Evolutionary conservation across 768 basidiomycete genomes (phyloP).

Genomic region (Mrakia gelida): DNA sequence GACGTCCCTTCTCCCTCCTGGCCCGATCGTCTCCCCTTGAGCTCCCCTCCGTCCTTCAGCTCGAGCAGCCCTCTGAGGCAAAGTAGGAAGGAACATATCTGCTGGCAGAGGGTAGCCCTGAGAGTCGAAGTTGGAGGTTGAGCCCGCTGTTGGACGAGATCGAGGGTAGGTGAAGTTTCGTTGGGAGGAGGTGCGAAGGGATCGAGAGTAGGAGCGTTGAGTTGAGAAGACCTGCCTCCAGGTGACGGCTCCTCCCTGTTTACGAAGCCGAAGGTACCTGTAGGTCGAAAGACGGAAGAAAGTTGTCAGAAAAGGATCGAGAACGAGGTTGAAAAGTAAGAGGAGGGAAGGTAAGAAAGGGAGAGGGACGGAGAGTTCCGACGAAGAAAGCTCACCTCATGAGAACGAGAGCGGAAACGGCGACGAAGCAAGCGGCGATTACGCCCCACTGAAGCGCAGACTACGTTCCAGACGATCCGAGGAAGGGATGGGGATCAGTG

Average conservation of each 20-base stretch:
- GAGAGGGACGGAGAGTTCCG: not conserved
- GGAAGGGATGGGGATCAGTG: not conserved
- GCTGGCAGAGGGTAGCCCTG: not conserved
- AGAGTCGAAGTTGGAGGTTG: not conserved
- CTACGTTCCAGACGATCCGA: not conserved
- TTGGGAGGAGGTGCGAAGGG: not conserved
- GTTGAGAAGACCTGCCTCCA: not conserved
- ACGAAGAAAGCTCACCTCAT: conserved; percentile 9
- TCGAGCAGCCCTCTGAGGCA: not conserved
- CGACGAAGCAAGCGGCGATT: not conserved
- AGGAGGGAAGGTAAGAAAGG: conserved; percentile 1
- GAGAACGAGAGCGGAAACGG: not conserved
- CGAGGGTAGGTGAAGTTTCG: conserved; percentile 5
- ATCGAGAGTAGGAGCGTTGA: not conserved
- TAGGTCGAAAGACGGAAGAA: not conserved
- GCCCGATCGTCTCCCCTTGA: not conserved
- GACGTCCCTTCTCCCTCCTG: conserved; percentile 4
- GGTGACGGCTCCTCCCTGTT: conserved; percentile 5
- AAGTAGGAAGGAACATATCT: conserved; percentile 3
- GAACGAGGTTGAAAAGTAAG: not conserved
- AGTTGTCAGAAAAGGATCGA: not conserved
- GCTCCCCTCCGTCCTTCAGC: not conserved
- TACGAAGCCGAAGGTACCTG: conserved; percentile 2
- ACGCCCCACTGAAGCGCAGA: not conserved
- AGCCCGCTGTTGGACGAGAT: not conserved